Base-by-base conservation (phyloP, 148 eudicot genomes). In the Chenopodium quinoa region DNA sequence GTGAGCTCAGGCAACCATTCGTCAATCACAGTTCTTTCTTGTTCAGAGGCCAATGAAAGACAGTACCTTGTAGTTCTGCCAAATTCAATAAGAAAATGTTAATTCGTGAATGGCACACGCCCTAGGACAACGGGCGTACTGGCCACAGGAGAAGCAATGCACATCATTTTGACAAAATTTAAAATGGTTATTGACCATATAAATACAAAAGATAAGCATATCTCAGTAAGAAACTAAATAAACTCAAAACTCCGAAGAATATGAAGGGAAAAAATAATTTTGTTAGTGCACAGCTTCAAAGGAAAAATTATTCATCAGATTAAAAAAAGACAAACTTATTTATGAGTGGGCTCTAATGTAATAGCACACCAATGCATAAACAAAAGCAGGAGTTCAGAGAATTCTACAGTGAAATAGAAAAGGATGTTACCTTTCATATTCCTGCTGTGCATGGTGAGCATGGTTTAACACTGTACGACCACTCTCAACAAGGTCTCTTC, bases 401-500 rank as follows among this genome's bases (percentile, higher is more conserved):
- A 25, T 9, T 40, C 60, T 37, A 52, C 17, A 22, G 10, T 17
- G 9, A 31, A 63, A 64, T 40, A 32, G 6, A 77, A 60, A 76
- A 31, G 68, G 60, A 75, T 9, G 44, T 40, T 83, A 96, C 98
- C 98, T 89, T 80, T 93, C 99, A 88, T 96, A 96, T 68, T 96
- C 99, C 85, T 89, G 96, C 83, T 89, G 93, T 60, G 91, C 91
- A 85, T 87, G 89, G 81, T 90, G 89, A 81, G 97, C 99, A 87
- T 96, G 99, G 82, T 90, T 89, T 79, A 96, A 82, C 89, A 96
- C 88, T 76, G 95, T 86, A 88, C 91, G 99, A 46, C 99, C 97
- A 87, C 99, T 96, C 83, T 96, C 98, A 83, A 93, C 99, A 82
- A 93, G 97, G 89, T 92, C 91, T 85, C 90, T 86, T 73, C 99